Base-by-base conservation (phyloP, 495 filamentous ascomycete genomes). In the Acidomyces sp. region DNA sequence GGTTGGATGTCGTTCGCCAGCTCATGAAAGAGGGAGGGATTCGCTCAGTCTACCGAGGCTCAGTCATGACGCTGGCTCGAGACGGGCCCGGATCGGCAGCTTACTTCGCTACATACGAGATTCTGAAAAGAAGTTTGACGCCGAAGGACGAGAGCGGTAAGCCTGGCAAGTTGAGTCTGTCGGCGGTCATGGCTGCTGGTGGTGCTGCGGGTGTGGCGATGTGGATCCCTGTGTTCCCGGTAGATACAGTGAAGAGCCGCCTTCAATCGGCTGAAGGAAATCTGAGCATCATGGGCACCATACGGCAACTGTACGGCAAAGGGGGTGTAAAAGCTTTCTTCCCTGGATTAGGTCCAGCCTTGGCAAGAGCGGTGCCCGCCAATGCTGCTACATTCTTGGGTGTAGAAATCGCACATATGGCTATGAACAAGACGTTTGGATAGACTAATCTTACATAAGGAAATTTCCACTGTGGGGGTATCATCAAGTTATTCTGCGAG, bases 151-250 rank as follows among this genome's bases (percentile, higher is more conserved):
- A 70, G 12, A 60, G 65, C n/a, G 85, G 83, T 7, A 78, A 83
- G 12, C 77, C 70, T 10, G 79, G 77, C 26, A 65, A 87, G 48
- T 64, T 96, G 32, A 85, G 81, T 37, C 61, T 96, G 45, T 58
- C 71, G 3, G 92, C 90, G 3, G 73, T 99, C n/a, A 77, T 83
- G 46, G 68, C 73, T 25, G 90, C 90, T 0, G 90, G 90, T 43
- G 90, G 83, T 32, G 80, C 77, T 0, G 90, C 90, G 0, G 90
- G 90, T 53, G 77, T 99, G 34, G 86, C 90, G 17, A 99, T 99
- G 92, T 99, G 90, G 90, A 83, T 95, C 45, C 85, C 93, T 18
- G 86, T 99, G 15, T 99, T 99, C 72, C 90, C 90, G 4, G 69
- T 99, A 39, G 90, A 99, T 55, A 99, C 90, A 0, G 76, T 99